phyloP scores from a whole-genome alignment of 148 eudicot genomes.

The Persicaria tinctoria region DNA sequence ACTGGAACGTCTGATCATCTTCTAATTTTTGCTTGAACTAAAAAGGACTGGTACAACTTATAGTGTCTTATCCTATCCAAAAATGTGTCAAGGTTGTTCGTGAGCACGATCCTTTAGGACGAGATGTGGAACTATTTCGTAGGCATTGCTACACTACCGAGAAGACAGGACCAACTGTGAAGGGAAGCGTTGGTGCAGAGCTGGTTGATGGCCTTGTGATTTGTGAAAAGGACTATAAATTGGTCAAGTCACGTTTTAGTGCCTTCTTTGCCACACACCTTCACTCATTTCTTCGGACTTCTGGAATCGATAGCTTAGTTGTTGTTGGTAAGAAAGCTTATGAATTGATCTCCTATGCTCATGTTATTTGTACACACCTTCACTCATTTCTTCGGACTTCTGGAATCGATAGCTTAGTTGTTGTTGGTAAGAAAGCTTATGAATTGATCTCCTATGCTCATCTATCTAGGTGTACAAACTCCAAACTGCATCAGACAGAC shows the following conservation, averaged over 20 bases:
- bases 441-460: no score
- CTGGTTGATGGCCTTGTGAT: constrained; percentile 79
- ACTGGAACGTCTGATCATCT: not conserved
- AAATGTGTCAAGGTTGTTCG: constrained; percentile 58
- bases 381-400: no score
- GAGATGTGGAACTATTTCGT: constrained; percentile 89
- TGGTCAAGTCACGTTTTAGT: constrained; percentile 90
- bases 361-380: not conserved
- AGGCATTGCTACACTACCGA: constrained; percentile 50
- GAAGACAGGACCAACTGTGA: constrained; percentile 57
- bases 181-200: constrained; percentile 68
- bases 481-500: constrained; percentile 97
- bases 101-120: constrained; percentile 88
- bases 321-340: constrained; percentile 44
- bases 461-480: constrained; percentile 76
- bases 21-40: not conserved
- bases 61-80: not conserved
- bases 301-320: constrained; percentile 63
- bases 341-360: not conserved
- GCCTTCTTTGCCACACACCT: constrained; percentile 88
- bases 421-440: no score
- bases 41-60: not conserved
- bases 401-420: not conserved
- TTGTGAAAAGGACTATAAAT: constrained; percentile 64
- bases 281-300: constrained; percentile 53